Conservation (phyloP, 176 grass and related monocot species). For the Oryza rufipogon region DNA sequence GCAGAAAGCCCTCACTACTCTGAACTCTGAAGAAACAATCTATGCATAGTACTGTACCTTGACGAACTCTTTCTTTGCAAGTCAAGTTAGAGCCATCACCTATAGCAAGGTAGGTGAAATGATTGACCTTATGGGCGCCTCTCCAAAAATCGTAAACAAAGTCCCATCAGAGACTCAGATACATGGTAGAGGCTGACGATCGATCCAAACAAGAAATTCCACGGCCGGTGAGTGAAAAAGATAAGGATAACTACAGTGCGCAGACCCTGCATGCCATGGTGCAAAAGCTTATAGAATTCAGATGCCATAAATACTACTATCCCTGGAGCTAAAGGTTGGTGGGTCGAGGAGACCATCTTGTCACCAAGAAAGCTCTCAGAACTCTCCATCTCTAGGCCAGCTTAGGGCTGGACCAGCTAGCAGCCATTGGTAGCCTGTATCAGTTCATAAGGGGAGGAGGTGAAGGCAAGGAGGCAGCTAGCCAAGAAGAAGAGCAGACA, state of each 20-base stretch:
- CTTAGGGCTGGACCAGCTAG: constrained; percentile 42
- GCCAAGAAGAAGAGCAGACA: constrained; percentile 21
- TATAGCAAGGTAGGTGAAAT: constrained; percentile 39
- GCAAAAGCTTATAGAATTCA: constrained; percentile 52
- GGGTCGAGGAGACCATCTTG: constrained; percentile 40
- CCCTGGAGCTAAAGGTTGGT: constrained; percentile 39
- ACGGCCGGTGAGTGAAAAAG: constrained; percentile 48
- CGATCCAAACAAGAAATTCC: constrained; percentile 46
- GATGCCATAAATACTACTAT: constrained; percentile 52
- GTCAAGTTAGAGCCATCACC: constrained; percentile 51
- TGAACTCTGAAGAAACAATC: constrained; percentile 24
- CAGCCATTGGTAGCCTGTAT: constrained; percentile 14
- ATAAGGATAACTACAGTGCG: constrained; percentile 40
- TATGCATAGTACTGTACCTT: not conserved
- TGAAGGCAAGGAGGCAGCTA: not conserved
- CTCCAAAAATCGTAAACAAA: constrained; percentile 34
- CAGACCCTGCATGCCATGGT: constrained; percentile 29
- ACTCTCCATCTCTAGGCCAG: constrained; percentile 41
- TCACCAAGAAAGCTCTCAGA: constrained; percentile 32
- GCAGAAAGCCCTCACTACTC: not conserved
- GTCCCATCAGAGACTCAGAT: constrained; percentile 35
- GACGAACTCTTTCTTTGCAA: constrained; percentile 19
- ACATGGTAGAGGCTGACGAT: constrained; percentile 22
- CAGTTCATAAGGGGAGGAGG: constrained; percentile 35
- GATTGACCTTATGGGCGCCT: constrained; percentile 32